Evolutionary conservation across 768 basidiomycete species (phyloP).

Genomic region (Crassisporium funariophilum): DNA sequence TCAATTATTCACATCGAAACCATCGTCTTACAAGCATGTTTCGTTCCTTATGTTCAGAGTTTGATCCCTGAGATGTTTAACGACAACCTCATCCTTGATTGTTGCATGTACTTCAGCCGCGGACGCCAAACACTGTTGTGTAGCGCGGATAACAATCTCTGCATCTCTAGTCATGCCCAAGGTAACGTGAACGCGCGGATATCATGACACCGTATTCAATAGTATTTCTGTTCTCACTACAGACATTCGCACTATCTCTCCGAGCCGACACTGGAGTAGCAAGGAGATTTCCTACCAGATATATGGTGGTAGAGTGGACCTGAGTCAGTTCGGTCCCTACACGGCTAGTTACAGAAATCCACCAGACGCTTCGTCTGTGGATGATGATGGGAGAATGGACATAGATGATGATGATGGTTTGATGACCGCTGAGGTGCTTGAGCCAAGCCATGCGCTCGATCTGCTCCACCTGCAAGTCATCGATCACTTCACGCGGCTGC

Average conservation of each 20-base stretch:
- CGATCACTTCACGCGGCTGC: slow-evolving; percentile 65
- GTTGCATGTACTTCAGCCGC: slow-evolving; percentile 63
- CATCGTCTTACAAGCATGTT: slow-evolving; percentile 2
- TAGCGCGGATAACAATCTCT: slow-evolving; percentile 71
- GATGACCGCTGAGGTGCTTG: slow-evolving; percentile 33
- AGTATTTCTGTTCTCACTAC: not conserved
- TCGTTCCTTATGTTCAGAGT: slow-evolving; percentile 16
- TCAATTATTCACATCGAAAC: not conserved
- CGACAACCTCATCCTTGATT: slow-evolving; percentile 76
- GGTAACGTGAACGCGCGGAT: slow-evolving; percentile 16
- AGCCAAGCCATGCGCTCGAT: slow-evolving; percentile 62
- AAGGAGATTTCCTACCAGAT: slow-evolving; percentile 51
- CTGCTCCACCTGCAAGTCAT: slow-evolving; percentile 68
- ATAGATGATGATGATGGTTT: slow-evolving; percentile 67
- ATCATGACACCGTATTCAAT: not conserved
- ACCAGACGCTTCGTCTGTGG: slow-evolving; percentile 6
- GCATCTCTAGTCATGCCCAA: slow-evolving; percentile 40
- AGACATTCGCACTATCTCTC: slow-evolving; percentile 42
- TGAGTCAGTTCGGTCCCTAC: slow-evolving; percentile 41
- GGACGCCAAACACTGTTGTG: slow-evolving; percentile 58
- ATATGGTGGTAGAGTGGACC: slow-evolving; percentile 40
- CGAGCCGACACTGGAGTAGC: slow-evolving; percentile 47
- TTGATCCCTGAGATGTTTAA: slow-evolving; percentile 46
- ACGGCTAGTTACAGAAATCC: slow-evolving; percentile 40
- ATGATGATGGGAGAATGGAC: slow-evolving; percentile 48